Conservation (phyloP, 805 yeast genomes). For the Tetrapisispora taiwanensis region DNA sequence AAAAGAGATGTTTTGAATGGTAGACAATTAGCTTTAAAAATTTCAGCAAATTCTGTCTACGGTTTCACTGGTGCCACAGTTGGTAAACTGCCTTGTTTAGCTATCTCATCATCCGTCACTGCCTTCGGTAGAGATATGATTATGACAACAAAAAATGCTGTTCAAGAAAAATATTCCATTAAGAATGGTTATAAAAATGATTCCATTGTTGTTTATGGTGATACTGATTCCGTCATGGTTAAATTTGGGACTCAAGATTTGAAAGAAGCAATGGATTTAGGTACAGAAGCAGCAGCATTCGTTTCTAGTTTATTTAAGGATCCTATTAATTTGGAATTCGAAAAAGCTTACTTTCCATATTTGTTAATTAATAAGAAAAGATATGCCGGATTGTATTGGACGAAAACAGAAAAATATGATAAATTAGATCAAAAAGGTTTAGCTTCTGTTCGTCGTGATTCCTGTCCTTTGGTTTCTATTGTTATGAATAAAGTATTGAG, state of each 20-base stretch:
- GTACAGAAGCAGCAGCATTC: conserved; percentile 85
- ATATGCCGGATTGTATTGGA: conserved; percentile 97
- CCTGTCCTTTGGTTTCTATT: conserved; percentile 87
- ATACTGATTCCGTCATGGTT: conserved; percentile 98
- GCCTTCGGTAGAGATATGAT: conserved; percentile 97
- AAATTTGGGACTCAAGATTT: conserved; percentile 81
- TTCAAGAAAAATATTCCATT: conserved; percentile 68
- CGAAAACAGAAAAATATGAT: conserved; percentile 81
- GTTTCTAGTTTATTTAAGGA: conserved; percentile 71
- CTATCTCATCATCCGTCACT: conserved; percentile 91
- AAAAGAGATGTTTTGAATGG: conserved; percentile 90
- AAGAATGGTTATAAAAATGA: conserved; percentile 77
- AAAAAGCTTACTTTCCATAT: conserved; percentile 92
- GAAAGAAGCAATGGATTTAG: conserved; percentile 77
- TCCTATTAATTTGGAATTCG: conserved; percentile 93
- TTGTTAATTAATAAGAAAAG: conserved; percentile 89
- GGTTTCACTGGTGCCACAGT: conserved; percentile 99
- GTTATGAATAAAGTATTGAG: conserved; percentile 88
- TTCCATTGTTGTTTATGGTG: conserved; percentile 92
- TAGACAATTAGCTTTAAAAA: conserved; percentile 90
- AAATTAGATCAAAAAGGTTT: conserved; percentile 98
- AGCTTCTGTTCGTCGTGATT: conserved; percentile 96
- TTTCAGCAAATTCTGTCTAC: conserved; percentile 95
- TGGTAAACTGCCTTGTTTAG: conserved; percentile 93
- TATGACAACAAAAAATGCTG: conserved; percentile 79